phyloP scores from a whole-genome alignment of 176 grass and related monocot genomes.

The Cocos nucifera region DNA sequence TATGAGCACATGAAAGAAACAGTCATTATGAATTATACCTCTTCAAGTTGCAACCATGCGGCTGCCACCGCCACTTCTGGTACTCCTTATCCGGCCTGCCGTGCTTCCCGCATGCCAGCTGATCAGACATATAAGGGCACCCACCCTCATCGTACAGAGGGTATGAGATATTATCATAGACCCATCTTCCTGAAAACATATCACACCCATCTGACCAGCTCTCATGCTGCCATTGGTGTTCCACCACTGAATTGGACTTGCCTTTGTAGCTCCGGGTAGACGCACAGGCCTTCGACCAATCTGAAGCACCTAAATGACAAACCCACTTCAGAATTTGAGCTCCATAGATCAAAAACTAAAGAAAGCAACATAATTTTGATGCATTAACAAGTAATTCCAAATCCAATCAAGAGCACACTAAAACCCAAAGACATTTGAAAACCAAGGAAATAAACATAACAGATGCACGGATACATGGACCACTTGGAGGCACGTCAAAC shows the following conservation, averaged over 20 bases:
- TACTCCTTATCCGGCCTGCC: slow-evolving; percentile 13
- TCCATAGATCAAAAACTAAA: no score
- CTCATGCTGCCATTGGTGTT: not conserved
- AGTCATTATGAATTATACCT: not conserved
- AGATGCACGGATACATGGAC: no score
- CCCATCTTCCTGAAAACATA: slow-evolving; percentile 6
- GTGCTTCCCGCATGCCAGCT: slow-evolving; percentile 10
- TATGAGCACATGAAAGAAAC: no score
- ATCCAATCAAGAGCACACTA: no score
- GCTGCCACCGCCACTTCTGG: slow-evolving; percentile 24
- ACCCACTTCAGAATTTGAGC: no score
- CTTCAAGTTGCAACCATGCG: slow-evolving; percentile 3
- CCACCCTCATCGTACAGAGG: slow-evolving; percentile 7
- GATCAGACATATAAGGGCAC: slow-evolving; percentile 18
- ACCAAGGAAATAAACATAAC: no score
- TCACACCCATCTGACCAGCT: not conserved
- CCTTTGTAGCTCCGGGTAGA: not conserved
- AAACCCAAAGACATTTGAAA: no score
- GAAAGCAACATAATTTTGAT: no score
- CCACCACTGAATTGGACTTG: not conserved
- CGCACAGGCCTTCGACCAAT: slow-evolving; percentile 9
- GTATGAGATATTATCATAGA: slow-evolving; percentile 4
- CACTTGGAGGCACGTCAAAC: no score
- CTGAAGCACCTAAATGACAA: not conserved
- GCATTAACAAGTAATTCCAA: no score